Evolutionary conservation across 2,329 filamentous ascomycete genomes (phyloP).

Genomic region (Trichoderma semiorbis): DNA sequence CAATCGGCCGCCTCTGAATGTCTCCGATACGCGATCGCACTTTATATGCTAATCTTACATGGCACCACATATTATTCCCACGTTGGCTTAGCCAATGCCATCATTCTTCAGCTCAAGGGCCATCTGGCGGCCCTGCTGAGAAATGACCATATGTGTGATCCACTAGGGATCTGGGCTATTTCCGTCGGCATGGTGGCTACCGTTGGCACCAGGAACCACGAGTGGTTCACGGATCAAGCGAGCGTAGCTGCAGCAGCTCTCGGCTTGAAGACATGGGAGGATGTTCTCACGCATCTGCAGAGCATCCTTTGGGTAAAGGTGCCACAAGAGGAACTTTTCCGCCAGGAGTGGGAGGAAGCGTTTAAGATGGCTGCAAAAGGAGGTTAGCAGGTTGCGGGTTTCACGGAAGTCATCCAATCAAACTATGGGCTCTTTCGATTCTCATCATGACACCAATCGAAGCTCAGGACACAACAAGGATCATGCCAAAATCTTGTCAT

Average conservation of each 20-base stretch:
- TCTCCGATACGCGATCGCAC: slow-evolving; percentile 3
- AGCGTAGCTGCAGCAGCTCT: background rate
- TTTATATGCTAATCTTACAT: slow-evolving; percentile 11
- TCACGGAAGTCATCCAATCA: background rate
- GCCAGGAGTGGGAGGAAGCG: background rate
- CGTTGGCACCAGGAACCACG: background rate
- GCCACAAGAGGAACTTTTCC: slow-evolving; percentile 6
- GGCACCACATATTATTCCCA: slow-evolving; percentile 13
- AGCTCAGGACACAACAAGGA: background rate
- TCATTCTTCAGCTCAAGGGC: background rate
- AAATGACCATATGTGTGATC: background rate
- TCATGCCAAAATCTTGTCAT: background rate
- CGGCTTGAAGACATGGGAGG: background rate
- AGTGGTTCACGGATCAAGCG: background rate
- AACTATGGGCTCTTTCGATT: background rate
- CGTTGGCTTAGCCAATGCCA: background rate
- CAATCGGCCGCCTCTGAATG: background rate
- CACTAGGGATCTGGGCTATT: background rate
- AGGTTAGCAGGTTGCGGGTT: background rate
- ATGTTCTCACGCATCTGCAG: background rate
- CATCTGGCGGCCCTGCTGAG: background rate
- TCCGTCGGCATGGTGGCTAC: slow-evolving; percentile 5
- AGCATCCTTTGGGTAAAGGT: background rate
- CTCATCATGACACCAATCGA: background rate
- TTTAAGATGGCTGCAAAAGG: background rate